Evolutionary conservation across 441 rosid species (phyloP).

Genomic region (California macrophylla): DNA sequence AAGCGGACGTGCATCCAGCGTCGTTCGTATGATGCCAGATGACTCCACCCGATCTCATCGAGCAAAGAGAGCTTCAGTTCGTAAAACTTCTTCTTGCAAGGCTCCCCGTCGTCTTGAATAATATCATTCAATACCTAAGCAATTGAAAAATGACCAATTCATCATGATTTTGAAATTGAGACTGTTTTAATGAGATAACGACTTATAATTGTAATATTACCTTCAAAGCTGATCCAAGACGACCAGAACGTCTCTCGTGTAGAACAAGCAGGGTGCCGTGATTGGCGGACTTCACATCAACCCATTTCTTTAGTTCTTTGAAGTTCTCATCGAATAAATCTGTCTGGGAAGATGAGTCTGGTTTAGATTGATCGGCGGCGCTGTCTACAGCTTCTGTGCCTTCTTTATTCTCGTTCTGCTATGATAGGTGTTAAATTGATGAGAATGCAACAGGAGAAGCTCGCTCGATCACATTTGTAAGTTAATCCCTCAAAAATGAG

Average conservation of each 20-base stretch:
- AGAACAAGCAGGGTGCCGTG: constrained; percentile 60
- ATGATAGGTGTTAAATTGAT: constrained; percentile 1
- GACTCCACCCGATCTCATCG: constrained; percentile 75
- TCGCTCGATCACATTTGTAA: no score
- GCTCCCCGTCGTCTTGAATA: constrained; percentile 67
- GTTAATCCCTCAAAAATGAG: no score
- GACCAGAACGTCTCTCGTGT: constrained; percentile 57
- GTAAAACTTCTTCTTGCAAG: constrained; percentile 65
- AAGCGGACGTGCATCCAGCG: constrained; percentile 91
- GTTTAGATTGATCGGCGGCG: constrained; percentile 25
- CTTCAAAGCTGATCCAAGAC: constrained; percentile 86
- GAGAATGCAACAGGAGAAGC: no score
- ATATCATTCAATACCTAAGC: constrained; percentile 59
- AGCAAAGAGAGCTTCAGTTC: constrained; percentile 68
- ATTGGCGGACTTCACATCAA: constrained; percentile 65
- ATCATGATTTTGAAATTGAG: not conserved
- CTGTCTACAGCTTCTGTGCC: constrained; percentile 29
- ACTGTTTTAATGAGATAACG: not conserved
- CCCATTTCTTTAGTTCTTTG: constrained; percentile 83
- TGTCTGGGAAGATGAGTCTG: constrained; percentile 28
- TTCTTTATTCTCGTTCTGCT: constrained; percentile 41
- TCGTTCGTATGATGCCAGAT: constrained; percentile 55
- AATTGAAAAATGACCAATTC: not conserved
- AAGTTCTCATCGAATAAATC: constrained; percentile 69
- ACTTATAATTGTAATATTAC: constrained; percentile 24